Evolutionary conservation across 1,284 basidiomycete species (phyloP), one percentile per base, ranked within the genome.

Genomic region (Pholiota adiposa): DNA sequence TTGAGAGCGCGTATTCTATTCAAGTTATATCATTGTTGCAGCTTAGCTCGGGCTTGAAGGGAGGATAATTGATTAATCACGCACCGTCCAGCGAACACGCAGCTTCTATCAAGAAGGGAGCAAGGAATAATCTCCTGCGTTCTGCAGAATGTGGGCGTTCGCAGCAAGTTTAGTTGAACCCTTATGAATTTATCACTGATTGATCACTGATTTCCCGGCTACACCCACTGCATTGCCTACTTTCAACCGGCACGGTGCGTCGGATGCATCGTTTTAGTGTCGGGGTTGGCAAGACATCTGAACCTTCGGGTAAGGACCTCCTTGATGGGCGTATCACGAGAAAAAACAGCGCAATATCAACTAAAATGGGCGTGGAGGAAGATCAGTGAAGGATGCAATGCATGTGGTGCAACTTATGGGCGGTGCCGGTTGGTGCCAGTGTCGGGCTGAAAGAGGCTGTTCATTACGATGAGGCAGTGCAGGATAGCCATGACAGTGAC

Each of bases 81-180:
- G 48, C 9, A 50, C 48, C 48, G 48, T 31, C 31, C 48, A 31
- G 48, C 48, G 48, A 50, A 50, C 19, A 31, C 25, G 48, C 48
- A 50, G 23, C 44, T 46, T 46, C 29, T 50, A 16, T 50, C 23
- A 48, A 29, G 25, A 34, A 34, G 48, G 31, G 31, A 29, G 27
- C 9, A 12, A 23, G 23, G 27, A 12, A 23, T 11, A 11, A 11
- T 25, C 16, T 4, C 44, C 27, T 12, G 12, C 23, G 14, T 23
- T n/a, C n/a, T n/a, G n/a, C n/a, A n/a, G n/a, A 16, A 43, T 18
- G 44, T 27, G 44, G 44, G 21, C 6, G 44, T 46, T 46, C 12
- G 27, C 12, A 23, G 11, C 44, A 46, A 46, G 44, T 46, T 29
- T 7, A 18, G 36, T 38, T 38, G 36, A 38, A 11, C 25, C 41